phyloP scores from a whole-genome alignment of 2,329 filamentous ascomycete genomes.

The Nakataea oryzae region DNA sequence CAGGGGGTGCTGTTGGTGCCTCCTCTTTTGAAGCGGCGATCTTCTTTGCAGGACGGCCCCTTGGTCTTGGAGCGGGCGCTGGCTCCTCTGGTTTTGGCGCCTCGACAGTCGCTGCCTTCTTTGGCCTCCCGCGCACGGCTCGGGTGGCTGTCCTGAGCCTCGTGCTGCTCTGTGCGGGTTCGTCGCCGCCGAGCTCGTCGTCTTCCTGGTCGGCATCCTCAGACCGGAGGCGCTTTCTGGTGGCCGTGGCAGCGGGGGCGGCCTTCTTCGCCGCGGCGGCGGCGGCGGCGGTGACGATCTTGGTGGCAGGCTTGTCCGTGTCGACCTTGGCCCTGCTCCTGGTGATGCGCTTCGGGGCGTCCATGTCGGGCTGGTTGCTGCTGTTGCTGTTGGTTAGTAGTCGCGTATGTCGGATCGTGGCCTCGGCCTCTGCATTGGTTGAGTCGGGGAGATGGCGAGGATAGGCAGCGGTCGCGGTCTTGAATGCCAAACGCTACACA shows the following conservation, averaged over 20 bases:
- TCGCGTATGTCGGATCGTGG: not conserved
- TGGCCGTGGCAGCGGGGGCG: conserved; percentile 14
- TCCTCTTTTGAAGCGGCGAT: conserved; percentile 15
- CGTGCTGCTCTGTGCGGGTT: conserved; percentile 8
- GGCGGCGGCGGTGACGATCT: conserved; percentile 33
- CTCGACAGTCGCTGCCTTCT: conserved; percentile 24
- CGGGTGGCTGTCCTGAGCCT: conserved; percentile 19
- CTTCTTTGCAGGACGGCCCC: conserved; percentile 22
- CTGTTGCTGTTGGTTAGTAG: not conserved
- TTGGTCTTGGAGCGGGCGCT: conserved; percentile 19
- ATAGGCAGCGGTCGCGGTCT: too few relatives aligned
- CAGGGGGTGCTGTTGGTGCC: conserved; percentile 2
- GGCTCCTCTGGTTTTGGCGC: conserved; percentile 17
- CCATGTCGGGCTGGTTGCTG: not conserved
- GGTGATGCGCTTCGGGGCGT: conserved; percentile 16
- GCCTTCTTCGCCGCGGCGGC: conserved; percentile 32
- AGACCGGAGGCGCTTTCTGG: conserved; percentile 37
- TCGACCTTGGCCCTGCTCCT: conserved; percentile 30
- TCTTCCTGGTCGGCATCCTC: conserved; percentile 39
- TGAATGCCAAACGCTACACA: too few relatives aligned
- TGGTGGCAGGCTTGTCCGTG: conserved; percentile 22
- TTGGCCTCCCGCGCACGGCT: conserved; percentile 33
- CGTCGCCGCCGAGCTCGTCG: conserved; percentile 18
- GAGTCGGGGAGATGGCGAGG: not conserved
- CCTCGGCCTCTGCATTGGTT: not conserved